Conservation (phyloP, 225 moss, liverwort and hornwort genomes). For the Physcomitrium patens region DNA sequence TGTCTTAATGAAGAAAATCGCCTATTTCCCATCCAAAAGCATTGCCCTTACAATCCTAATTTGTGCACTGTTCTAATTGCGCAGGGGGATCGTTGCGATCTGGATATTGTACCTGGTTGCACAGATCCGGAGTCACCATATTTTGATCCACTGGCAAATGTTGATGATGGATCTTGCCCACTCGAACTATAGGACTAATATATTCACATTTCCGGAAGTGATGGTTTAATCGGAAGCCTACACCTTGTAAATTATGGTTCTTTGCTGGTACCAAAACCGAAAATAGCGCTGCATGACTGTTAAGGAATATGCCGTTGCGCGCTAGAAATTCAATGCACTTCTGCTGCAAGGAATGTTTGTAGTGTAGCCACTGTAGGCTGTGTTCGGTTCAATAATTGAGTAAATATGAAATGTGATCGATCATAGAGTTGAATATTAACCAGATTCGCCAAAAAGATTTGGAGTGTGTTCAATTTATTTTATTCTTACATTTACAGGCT, state of each 20-base stretch:
- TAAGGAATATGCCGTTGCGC: no score
- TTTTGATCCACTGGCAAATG: constrained; percentile 82
- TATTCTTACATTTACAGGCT: no score
- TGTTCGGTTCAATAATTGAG: no score
- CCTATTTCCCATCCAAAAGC: neutral
- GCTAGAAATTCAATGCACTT: no score
- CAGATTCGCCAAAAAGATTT: no score
- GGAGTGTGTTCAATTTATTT: no score
- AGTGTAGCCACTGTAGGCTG: no score
- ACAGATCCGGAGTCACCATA: constrained; percentile 77
- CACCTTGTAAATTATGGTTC: constrained; percentile 25
- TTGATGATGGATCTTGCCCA: constrained; percentile 89
- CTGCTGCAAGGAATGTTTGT: no score
- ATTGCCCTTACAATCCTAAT: neutral
- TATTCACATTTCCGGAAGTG: constrained; percentile 26
- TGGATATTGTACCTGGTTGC: constrained; percentile 90
- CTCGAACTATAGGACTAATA: constrained; percentile 46
- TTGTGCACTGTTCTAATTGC: neutral
- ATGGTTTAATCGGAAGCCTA: constrained; percentile 17
- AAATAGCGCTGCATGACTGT: neutral
- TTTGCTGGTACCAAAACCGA: neutral
- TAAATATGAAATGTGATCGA: no score
- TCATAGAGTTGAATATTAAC: no score
- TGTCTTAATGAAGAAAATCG: neutral
- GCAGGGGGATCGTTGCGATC: constrained; percentile 94